A percentile compares a stretch with the other conserved stretches of the same genome.
These are phyloP conservation scores for Emericellopsis atlantica DNA, from an alignment of 2,329 filamentous ascomycete genomes.

Conservation along the genomic window DNA sequence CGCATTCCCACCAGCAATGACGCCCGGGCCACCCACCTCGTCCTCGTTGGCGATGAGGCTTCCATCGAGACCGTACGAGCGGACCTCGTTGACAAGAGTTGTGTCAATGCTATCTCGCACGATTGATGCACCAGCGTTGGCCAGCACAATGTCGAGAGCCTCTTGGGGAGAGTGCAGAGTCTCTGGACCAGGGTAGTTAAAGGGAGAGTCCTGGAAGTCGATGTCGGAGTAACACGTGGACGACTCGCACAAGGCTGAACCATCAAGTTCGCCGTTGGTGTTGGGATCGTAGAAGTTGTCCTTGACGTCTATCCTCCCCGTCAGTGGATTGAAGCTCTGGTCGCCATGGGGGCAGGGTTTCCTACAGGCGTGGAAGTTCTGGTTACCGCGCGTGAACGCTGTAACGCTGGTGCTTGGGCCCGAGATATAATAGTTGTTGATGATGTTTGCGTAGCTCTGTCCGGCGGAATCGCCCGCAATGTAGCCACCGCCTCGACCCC, in stretches of 20 bases:
- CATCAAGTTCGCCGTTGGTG: slow-evolving; percentile 34
- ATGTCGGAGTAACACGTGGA: slow-evolving; percentile 33
- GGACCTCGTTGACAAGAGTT: slow-evolving; percentile 26
- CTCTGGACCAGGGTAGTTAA: slow-evolving; percentile 27
- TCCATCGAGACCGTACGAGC: slow-evolving; percentile 29
- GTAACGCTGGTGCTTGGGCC: slow-evolving; percentile 35
- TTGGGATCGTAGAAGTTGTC: slow-evolving; percentile 39
- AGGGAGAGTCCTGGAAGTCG: slow-evolving; percentile 24
- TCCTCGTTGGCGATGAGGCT: slow-evolving; percentile 32
- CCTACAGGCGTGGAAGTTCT: slow-evolving; percentile 35
- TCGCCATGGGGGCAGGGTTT: background rate
- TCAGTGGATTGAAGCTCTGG: background rate
- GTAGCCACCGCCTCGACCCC: slow-evolving; percentile 39
- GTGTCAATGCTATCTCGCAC: slow-evolving; percentile 29
- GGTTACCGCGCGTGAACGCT: slow-evolving; percentile 42
- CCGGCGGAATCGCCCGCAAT: slow-evolving; percentile 37
- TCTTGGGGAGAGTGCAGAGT: slow-evolving; percentile 23
- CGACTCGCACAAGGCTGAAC: slow-evolving; percentile 25
- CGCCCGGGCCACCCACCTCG: slow-evolving; percentile 25
- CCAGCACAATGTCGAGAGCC: slow-evolving; percentile 23
- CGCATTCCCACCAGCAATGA: slow-evolving; percentile 21
- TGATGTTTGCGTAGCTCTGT: slow-evolving; percentile 34
- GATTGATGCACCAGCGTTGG: slow-evolving; percentile 29
- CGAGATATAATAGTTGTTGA: slow-evolving; percentile 44
- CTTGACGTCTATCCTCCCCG: slow-evolving; percentile 22